Conservation (phyloP, 345 rosid species). For the Mallotus nudiflorus region DNA sequence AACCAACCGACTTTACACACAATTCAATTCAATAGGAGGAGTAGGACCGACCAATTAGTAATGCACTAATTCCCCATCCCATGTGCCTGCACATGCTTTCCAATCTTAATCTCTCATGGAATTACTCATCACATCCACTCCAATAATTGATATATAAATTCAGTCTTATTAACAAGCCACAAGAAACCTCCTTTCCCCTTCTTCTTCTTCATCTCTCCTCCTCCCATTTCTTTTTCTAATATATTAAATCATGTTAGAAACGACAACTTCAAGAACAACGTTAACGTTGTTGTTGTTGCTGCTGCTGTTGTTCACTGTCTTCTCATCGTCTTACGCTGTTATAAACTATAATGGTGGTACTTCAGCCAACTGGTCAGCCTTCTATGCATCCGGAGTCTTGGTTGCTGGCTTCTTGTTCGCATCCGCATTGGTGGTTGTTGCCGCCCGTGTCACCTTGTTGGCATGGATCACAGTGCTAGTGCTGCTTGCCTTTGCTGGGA, state of each 20-base stretch:
- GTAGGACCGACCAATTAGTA: too few species aligned
- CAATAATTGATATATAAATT: too few species aligned
- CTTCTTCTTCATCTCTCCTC: not conserved
- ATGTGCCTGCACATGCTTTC: constrained; percentile 39
- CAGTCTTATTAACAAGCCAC: not conserved
- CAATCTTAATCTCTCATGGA: constrained; percentile 21
- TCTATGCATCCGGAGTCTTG: constrained; percentile 11
- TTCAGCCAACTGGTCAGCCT: constrained; percentile 18
- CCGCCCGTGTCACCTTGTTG: constrained; percentile 53
- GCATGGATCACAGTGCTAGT: constrained; percentile 54
- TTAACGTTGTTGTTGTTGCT: too few species aligned
- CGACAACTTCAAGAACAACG: constrained; percentile 11
- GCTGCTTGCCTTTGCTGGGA: constrained; percentile 50
- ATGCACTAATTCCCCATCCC: constrained; percentile 29
- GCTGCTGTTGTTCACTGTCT: constrained; percentile 8
- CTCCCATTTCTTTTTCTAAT: not conserved
- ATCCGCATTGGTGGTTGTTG: constrained; percentile 26
- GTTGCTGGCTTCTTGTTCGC: constrained; percentile 31
- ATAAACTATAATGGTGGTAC: not conserved
- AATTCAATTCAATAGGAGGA: not conserved
- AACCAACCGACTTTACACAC: not conserved
- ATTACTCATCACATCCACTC: constrained; percentile 3
- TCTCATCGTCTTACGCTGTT: constrained; percentile 17
- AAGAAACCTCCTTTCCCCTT: not conserved
- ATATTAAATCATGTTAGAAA: constrained; percentile 12